Conservation (phyloP, 495 filamentous ascomycete genomes). For the Hypomontagnella submonticulosa region DNA sequence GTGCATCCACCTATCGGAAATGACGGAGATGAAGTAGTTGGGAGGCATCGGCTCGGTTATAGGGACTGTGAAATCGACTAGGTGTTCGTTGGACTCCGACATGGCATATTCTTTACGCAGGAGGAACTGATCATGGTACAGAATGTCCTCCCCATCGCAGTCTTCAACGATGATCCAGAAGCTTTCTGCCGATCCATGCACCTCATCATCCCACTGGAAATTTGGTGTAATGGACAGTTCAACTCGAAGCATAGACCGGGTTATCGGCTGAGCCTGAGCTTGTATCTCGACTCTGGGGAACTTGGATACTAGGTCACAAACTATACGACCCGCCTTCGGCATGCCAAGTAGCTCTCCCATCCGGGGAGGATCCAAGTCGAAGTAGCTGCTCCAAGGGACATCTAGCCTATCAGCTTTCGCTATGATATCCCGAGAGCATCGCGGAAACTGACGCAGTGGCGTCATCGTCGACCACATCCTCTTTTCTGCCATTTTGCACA, state of each 20-base stretch:
- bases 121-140: constrained; percentile 96
- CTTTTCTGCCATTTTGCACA: constrained; percentile 99
- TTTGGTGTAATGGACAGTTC: constrained; percentile 94
- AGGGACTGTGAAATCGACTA: constrained; percentile 97
- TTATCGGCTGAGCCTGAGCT: constrained; percentile 93
- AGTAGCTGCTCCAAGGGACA: constrained; percentile 92
- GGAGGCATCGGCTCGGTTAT: constrained; percentile 98
- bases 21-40: constrained; percentile 94
- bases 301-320: constrained; percentile 87
- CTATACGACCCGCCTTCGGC: constrained; percentile 86
- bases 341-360: constrained; percentile 95
- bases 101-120: constrained; percentile 86
- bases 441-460: constrained; percentile 88
- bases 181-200: constrained; percentile 88
- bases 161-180: constrained; percentile 99
- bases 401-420: constrained; percentile 94
- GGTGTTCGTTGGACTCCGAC: constrained; percentile 85
- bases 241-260: constrained; percentile 92
- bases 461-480: constrained; percentile 99
- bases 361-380: constrained; percentile 95
- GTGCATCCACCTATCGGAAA: constrained; percentile 98
- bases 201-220: constrained; percentile 92
- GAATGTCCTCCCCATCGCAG: constrained; percentile 94
- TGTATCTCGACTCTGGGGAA: constrained; percentile 93
- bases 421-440: constrained; percentile 84